These are phyloP conservation scores for Talaromyces pinophilus DNA, from an alignment of 2,329 filamentous ascomycete species.

Conservation along the genomic window DNA sequence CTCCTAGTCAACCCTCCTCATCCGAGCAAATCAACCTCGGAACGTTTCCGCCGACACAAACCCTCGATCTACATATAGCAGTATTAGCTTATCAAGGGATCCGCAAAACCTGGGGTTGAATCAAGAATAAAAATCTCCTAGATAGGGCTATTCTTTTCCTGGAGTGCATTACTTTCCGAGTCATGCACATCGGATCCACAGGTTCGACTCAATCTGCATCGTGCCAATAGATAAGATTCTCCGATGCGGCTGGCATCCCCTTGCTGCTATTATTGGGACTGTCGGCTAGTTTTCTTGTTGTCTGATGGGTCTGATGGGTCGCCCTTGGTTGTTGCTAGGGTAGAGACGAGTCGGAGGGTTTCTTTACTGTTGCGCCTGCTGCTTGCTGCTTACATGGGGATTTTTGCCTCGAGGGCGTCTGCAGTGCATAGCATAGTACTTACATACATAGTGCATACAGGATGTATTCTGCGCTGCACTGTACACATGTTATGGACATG, in stretches of 20 bases:
- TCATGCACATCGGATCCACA: background rate
- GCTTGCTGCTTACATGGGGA: background rate
- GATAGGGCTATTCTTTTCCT: conserved; percentile 3
- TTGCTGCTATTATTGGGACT: background rate
- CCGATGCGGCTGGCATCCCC: conserved; percentile 14
- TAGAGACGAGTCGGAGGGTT: background rate
- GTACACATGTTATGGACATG: conserved; percentile 18
- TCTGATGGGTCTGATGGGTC: background rate
- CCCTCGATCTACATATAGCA: background rate
- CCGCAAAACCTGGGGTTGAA: conserved; percentile 1
- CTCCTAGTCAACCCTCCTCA: background rate
- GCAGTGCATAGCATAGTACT: conserved; percentile 11
- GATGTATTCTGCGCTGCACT: conserved; percentile 15
- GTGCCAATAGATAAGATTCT: conserved; percentile 13
- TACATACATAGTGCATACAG: conserved; percentile 11
- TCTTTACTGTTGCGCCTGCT: background rate
- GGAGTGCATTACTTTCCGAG: conserved; percentile 8
- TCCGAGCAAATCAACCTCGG: background rate
- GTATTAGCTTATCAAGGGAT: background rate
- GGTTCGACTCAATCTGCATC: conserved; percentile 1
- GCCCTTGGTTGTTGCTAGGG: conserved; percentile 13
- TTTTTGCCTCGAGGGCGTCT: conserved; percentile 10
- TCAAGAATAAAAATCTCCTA: background rate
- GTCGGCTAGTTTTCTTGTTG: background rate
- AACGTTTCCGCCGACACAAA: background rate